These are phyloP conservation scores for Albophoma yamanashiensis DNA, from an alignment of 2,329 filamentous ascomycete genomes.

Conservation along the genomic window DNA sequence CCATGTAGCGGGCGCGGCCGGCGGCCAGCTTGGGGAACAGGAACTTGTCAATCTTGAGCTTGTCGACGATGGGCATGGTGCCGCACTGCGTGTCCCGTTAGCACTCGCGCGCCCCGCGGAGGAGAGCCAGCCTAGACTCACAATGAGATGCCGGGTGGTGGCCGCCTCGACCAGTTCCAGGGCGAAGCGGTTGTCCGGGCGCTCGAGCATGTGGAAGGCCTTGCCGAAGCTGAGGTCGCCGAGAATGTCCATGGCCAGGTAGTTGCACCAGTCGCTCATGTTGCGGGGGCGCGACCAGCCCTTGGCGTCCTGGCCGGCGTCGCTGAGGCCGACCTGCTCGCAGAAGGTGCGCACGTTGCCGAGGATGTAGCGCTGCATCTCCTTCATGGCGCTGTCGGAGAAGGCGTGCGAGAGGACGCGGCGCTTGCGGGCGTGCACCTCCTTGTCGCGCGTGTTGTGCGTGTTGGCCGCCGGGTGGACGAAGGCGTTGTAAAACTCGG, in stretches of 20 bases:
- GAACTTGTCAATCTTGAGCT: slow-evolving; percentile 54
- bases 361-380: slow-evolving; percentile 58
- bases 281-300: slow-evolving; percentile 49
- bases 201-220: slow-evolving; percentile 51
- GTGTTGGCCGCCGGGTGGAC: slow-evolving; percentile 62
- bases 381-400: slow-evolving; percentile 53
- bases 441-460: slow-evolving; percentile 61
- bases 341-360: slow-evolving; percentile 58
- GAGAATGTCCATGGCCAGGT: slow-evolving; percentile 52
- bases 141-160: slow-evolving; percentile 57
- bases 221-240: slow-evolving; percentile 52
- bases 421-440: slow-evolving; percentile 58
- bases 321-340: slow-evolving; percentile 37
- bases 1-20: slow-evolving; percentile 59
- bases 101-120: not conserved
- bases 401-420: slow-evolving; percentile 64
- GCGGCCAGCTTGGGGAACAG: slow-evolving; percentile 57
- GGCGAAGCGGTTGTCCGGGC: slow-evolving; percentile 52
- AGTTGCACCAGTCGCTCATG: slow-evolving; percentile 54
- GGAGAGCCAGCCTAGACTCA: slow-evolving; percentile 27
- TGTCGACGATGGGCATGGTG: slow-evolving; percentile 59
- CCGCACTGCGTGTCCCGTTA: slow-evolving; percentile 41
- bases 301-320: slow-evolving; percentile 32
- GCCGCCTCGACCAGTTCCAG: slow-evolving; percentile 57
- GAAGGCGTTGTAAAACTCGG: slow-evolving; percentile 64